Evolutionary conservation across 2,329 filamentous ascomycete species (phyloP), one percentile per base, ranked within the genome.

Genomic region (Alternaria ventricosa): DNA sequence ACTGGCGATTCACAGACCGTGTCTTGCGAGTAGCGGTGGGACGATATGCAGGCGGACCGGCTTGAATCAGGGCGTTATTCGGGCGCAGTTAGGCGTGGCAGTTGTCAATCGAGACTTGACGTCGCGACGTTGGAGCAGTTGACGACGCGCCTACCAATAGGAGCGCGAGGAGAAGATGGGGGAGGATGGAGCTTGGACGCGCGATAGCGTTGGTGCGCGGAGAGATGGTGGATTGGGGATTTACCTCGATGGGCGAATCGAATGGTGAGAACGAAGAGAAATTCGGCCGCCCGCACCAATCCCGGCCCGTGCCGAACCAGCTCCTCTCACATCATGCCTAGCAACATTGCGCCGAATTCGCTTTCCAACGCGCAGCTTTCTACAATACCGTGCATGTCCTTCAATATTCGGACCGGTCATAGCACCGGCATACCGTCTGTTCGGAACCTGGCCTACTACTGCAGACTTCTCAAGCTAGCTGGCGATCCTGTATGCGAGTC

Each of bases 401-500:
- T 25, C 13, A 5, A 25, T 11, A 44, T 20, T 28, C 23, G 53
- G 36, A 55, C 47, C 27, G 47, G 57, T 20, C n/a, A 25, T 20
- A 28, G 12, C 41, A 45, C 49, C 30, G 41, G 33, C 41, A 53
- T 55, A 53, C 41, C 57, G 56, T 57, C 47, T 47, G 55, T 44
- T 45, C 22, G 49, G 49, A 53, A 53, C 49, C 30, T 23, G 33
- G 28, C 49, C 49, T 53, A 55, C 30, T 22, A 15, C 55, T 58
- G 59, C 63, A 65, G 45, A 41, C 36, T 27, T 22, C 54, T 58
- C 30, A n/a, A 50, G 49, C 60, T 63, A 63, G 60, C 44, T 43
- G 62, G 68, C 63, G 69, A 70, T 68, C 68, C 66, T 71, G 64
- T 56, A 68, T 71, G 65, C 57, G 53, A 56, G 51, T 51, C 51